Percentiles rank a stretch among this genome's conserved stretches.
Conservation (phyloP, 1,139 yeast species). For the Yamadazyma dendronema region DNA sequence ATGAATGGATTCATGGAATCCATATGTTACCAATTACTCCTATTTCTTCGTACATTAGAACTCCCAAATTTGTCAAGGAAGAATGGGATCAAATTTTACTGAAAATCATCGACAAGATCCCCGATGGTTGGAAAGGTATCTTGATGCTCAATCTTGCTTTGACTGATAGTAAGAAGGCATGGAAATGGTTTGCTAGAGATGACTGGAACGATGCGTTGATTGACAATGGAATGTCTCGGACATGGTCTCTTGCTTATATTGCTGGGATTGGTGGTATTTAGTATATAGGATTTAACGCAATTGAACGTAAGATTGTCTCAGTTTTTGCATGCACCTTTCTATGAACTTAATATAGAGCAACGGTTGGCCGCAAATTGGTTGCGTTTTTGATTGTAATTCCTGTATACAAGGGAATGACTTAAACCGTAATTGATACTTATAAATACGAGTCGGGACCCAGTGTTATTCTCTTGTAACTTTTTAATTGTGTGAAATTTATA, state of each 20-base stretch:
- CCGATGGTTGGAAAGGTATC: conserved; percentile 48
- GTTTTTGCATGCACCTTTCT: too few species aligned
- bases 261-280: conserved; percentile 30
- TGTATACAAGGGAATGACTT: background rate
- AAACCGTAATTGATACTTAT: too few species aligned
- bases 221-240: conserved; percentile 46
- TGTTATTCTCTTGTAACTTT: too few species aligned
- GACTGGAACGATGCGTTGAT: conserved; percentile 39
- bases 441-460: too few species aligned
- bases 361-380: too few species aligned
- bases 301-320: too few species aligned
- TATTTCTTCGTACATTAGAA: conserved; percentile 38
- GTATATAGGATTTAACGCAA: background rate
- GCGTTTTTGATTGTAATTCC: background rate
- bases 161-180: conserved; percentile 33
- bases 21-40: conserved; percentile 50
- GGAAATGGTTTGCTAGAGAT: conserved; percentile 39
- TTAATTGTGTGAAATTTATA: too few species aligned
- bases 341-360: too few species aligned
- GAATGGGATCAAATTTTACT: conserved; percentile 43
- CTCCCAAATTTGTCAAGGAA: conserved; percentile 35
- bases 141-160: conserved; percentile 40
- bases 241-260: conserved; percentile 44
- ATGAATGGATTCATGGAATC: conserved; percentile 49
- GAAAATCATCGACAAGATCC: conserved; percentile 31